phyloP scores from a whole-genome alignment of 768 basidiomycete genomes.

The Gelatoporia subvermispora region DNA sequence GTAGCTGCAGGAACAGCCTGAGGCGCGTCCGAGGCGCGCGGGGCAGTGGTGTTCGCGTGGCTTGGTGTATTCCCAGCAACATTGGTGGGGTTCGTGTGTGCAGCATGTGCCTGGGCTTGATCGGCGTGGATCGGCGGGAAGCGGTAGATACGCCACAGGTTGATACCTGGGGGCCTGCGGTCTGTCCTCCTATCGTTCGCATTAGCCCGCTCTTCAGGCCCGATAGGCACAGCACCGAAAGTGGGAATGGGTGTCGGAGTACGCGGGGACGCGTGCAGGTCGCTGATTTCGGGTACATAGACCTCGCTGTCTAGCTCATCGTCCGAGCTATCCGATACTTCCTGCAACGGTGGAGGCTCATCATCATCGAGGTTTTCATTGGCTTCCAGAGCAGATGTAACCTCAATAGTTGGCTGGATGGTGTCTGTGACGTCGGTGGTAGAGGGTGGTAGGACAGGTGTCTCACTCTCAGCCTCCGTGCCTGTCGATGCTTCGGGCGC shows the following conservation, averaged over 20 bases:
- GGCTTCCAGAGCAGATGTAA: background rate
- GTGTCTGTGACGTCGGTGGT: background rate
- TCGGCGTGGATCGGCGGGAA: conserved; percentile 60
- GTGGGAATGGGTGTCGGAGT: conserved; percentile 23
- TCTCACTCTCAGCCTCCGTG: background rate
- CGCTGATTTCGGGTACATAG: conserved; percentile 15
- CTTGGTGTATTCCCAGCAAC: conserved; percentile 10
- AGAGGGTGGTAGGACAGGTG: background rate
- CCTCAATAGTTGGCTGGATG: background rate
- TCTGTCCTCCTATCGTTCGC: conserved; percentile 19
- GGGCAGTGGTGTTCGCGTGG: conserved; percentile 1
- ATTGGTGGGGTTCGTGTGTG: conserved; percentile 17
- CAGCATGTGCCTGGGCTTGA: conserved; percentile 15
- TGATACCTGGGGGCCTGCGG: conserved; percentile 45
- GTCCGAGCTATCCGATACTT: conserved; percentile 32
- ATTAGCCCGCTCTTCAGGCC: background rate
- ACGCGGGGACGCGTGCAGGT: conserved; percentile 8
- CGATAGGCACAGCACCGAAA: conserved; percentile 5
- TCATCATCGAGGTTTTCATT: conserved; percentile 19
- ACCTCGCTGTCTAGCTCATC: conserved; percentile 24
- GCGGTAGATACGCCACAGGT: conserved; percentile 83
- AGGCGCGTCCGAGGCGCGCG: background rate
- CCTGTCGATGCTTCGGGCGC: background rate
- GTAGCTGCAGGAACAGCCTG: conserved; percentile 11
- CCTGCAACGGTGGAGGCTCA: conserved; percentile 28